phyloP scores from a whole-genome alignment of 2,329 filamentous ascomycete species.

The Exophiala xenobiotica region DNA sequence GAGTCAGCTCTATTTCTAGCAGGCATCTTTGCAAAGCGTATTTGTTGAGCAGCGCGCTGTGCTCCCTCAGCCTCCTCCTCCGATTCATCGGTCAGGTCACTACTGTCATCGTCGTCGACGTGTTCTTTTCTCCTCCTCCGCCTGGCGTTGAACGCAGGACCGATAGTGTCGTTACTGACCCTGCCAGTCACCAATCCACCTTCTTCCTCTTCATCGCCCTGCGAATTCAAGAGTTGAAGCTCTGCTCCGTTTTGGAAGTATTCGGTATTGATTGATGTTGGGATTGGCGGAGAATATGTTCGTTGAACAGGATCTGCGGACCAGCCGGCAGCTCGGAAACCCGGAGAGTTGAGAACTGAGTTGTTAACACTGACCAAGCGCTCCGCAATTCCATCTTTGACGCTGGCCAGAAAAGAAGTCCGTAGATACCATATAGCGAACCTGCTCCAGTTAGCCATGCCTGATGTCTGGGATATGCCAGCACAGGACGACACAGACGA shows the following conservation, averaged over 20 bases:
- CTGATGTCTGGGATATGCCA: neutral
- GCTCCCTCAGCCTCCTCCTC: constrained; percentile 58
- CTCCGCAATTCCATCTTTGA: constrained; percentile 66
- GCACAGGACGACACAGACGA: neutral
- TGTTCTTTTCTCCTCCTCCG: constrained; percentile 56
- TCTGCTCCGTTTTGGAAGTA: constrained; percentile 57
- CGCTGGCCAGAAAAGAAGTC: constrained; percentile 62
- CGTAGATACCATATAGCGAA: constrained; percentile 67
- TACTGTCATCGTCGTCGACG: constrained; percentile 64
- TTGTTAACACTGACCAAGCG: constrained; percentile 65
- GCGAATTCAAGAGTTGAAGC: constrained; percentile 38
- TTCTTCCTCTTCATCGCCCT: constrained; percentile 59
- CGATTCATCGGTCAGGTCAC: constrained; percentile 65
- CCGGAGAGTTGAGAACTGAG: constrained; percentile 61
- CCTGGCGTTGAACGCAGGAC: constrained; percentile 50
- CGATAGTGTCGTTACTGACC: constrained; percentile 57
- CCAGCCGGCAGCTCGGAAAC: constrained; percentile 66
- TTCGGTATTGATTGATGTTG: constrained; percentile 61
- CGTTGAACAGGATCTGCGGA: constrained; percentile 55
- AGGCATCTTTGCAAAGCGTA: constrained; percentile 96
- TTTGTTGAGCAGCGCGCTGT: constrained; percentile 72
- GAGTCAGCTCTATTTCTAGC: constrained; percentile 81
- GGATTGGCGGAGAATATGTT: constrained; percentile 66
- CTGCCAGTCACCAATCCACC: constrained; percentile 63
- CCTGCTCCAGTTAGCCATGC: constrained; percentile 37